Evolutionary conservation across 2,329 filamentous ascomycete genomes (phyloP).

Genomic region (Colletotrichum euphorbiae): DNA sequence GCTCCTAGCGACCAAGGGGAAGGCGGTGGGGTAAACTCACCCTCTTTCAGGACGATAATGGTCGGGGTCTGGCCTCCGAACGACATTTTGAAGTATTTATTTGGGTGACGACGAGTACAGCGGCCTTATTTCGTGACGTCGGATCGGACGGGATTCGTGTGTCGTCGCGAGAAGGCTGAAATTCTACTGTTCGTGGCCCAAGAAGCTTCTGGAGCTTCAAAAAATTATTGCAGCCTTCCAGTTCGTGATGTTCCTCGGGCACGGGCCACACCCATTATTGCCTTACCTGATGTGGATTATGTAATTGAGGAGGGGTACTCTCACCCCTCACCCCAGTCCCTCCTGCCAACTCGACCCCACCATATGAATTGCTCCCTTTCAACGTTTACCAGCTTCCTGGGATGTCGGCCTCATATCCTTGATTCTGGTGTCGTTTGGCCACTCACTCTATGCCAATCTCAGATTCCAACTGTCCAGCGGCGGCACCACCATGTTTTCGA

Average conservation of each 20-base stretch:
- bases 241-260: slow-evolving; percentile 41
- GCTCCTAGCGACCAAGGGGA: slow-evolving; percentile 43
- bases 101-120: slow-evolving; percentile 15
- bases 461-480: too few relatives aligned
- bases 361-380: neutral
- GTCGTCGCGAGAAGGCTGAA: slow-evolving; percentile 33
- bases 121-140: neutral
- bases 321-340: neutral
- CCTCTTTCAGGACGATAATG: slow-evolving; percentile 97
- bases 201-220: slow-evolving; percentile 58
- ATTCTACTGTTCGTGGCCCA: slow-evolving; percentile 44
- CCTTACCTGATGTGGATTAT: slow-evolving; percentile 38
- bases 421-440: neutral
- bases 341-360: slow-evolving; percentile 12
- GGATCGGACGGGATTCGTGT: slow-evolving; percentile 16
- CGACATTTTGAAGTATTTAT: slow-evolving; percentile 73
- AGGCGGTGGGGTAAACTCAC: slow-evolving; percentile 67
- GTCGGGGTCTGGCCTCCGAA: slow-evolving; percentile 98
- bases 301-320: slow-evolving; percentile 39
- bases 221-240: slow-evolving; percentile 65
- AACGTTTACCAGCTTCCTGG: neutral
- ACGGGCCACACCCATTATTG: slow-evolving; percentile 40
- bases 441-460: too few relatives aligned
- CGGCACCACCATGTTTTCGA: too few relatives aligned
- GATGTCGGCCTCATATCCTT: neutral